phyloP scores from a whole-genome alignment of 331 rosid genomes.

The Acacia pycnantha region DNA sequence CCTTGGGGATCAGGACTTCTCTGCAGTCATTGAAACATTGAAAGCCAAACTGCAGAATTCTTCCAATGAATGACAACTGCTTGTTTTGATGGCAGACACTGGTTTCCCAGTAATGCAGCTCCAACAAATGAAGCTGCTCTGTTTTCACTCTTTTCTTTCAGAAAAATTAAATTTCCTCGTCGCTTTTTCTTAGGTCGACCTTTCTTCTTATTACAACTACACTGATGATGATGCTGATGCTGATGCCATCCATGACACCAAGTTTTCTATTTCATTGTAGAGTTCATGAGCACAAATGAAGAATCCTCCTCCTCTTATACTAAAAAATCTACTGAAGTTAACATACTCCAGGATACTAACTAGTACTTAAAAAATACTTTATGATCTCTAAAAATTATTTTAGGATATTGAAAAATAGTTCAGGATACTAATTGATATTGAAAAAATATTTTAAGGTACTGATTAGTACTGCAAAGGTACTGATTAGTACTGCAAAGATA shows the following conservation, averaged over 20 bases:
- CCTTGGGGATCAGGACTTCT: conserved; percentile 85
- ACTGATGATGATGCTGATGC: neutral
- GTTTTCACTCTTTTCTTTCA: neutral
- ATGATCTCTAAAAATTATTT: too few relatives aligned
- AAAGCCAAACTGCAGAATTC: conserved; percentile 63
- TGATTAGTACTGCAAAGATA: too few relatives aligned
- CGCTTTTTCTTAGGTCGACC: neutral
- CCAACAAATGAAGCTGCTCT: neutral
- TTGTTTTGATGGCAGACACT: neutral
- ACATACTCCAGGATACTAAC: too few relatives aligned
- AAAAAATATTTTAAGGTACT: too few relatives aligned
- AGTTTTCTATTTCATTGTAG: neutral
- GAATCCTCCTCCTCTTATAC: neutral
- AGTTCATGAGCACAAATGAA: neutral
- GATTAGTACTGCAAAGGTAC: too few relatives aligned
- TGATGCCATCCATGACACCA: neutral
- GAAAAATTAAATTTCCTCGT: neutral
- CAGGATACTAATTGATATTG: too few relatives aligned
- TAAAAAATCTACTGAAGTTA: neutral
- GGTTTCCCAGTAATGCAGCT: neutral
- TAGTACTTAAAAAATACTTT: too few relatives aligned
- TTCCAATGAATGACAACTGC: conserved; percentile 18
- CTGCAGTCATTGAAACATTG: conserved; percentile 93
- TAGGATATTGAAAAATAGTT: too few relatives aligned
- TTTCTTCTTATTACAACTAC: neutral